Percentiles rank a stretch among this genome's conserved stretches.
These are phyloP conservation scores for Hymenoscyphus fructigenus DNA, from an alignment of 2,329 filamentous ascomycete species.

Conservation along the genomic window DNA sequence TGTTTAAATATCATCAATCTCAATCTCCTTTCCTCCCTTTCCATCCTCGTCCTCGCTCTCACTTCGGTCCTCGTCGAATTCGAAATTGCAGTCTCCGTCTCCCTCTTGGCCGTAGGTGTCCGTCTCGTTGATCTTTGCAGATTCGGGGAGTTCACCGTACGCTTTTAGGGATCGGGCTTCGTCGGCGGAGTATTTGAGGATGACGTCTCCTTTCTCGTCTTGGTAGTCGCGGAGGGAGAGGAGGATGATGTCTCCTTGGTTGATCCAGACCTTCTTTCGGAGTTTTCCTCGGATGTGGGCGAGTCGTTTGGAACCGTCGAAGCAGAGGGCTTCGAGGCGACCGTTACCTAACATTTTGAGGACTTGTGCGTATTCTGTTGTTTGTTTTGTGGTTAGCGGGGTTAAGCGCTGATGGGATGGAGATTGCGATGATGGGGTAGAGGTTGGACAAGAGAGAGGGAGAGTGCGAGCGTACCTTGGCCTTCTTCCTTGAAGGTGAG, in stretches of 20 bases:
- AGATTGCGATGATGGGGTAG: slow-evolving; percentile 10
- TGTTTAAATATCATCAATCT: slow-evolving; percentile 92
- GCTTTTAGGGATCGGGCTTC: slow-evolving; percentile 94
- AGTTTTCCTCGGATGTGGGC: slow-evolving; percentile 93
- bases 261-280: slow-evolving; percentile 99
- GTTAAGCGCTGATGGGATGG: slow-evolving; percentile 57
- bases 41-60: slow-evolving; percentile 59
- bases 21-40: slow-evolving; percentile 75
- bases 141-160: slow-evolving; percentile 95
- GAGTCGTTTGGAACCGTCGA: slow-evolving; percentile 86
- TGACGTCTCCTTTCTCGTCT: slow-evolving; percentile 89
- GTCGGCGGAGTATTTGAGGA: slow-evolving; percentile 93
- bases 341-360: slow-evolving; percentile 97
- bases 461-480: slow-evolving; percentile 57
- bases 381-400: slow-evolving; percentile 19
- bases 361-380: slow-evolving; percentile 74
- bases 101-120: slow-evolving; percentile 91
- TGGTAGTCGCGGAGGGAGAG: slow-evolving; percentile 89
- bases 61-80: slow-evolving; percentile 88
- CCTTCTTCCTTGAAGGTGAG: slow-evolving; percentile 98
- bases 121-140: slow-evolving; percentile 99
- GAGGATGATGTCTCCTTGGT: slow-evolving; percentile 93
- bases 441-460: background rate
- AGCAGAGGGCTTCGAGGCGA: slow-evolving; percentile 85
- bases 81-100: slow-evolving; percentile 95